These are phyloP conservation scores for Starmerella geochares DNA, from an alignment of 805 yeast species.

Conservation along the genomic window DNA sequence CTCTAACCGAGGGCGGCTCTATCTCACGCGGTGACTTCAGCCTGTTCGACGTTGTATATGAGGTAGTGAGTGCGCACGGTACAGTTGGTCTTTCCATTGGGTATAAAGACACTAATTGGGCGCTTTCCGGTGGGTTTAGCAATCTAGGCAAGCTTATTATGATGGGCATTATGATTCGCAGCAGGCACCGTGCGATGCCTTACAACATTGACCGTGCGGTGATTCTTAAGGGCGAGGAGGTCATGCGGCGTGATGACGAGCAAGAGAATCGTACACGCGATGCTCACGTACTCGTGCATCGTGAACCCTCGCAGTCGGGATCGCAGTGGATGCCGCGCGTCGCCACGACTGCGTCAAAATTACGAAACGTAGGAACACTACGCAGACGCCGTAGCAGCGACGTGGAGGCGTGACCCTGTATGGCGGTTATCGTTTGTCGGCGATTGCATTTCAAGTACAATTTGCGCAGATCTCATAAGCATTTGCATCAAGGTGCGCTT, in stretches of 20 bases:
- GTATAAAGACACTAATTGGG: conserved; percentile 53
- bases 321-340: conserved; percentile 22
- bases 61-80: conserved; percentile 89
- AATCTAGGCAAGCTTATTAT: conserved; percentile 71
- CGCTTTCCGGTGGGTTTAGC: conserved; percentile 64
- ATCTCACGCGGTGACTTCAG: conserved; percentile 30
- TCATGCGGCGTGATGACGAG: conserved; percentile 25
- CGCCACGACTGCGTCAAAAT: conserved; percentile 22
- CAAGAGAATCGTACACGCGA: conserved; percentile 24
- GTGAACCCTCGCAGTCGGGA: conserved; percentile 14
- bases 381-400: conserved; percentile 12
- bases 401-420: too few species aligned
- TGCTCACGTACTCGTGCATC: conserved; percentile 15
- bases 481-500: too few species aligned
- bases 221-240: conserved; percentile 60
- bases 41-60: conserved; percentile 63
- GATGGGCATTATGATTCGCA: conserved; percentile 84
- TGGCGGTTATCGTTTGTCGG: too few species aligned
- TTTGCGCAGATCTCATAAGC: too few species aligned
- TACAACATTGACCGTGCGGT: conserved; percentile 89
- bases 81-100: conserved; percentile 91
- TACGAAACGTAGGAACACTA: conserved; percentile 17
- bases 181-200: conserved; percentile 94
- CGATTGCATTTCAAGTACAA: too few species aligned
- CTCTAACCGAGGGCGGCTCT: conserved; percentile 71